phyloP scores from a whole-genome alignment of 2,329 filamentous ascomycete species.

The Trichophyton rubrum region DNA sequence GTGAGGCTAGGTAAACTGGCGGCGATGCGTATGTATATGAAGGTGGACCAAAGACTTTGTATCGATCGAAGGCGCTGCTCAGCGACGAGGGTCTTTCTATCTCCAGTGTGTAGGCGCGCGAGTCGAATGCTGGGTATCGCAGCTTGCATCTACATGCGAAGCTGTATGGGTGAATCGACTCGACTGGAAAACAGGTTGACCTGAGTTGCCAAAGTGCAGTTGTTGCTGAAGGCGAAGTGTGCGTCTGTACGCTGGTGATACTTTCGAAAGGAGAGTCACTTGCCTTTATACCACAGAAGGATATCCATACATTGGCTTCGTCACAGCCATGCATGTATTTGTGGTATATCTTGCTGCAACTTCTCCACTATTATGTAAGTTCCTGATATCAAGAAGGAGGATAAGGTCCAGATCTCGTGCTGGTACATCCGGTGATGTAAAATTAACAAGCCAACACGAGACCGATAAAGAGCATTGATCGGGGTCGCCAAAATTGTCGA shows the following conservation, averaged over 20 bases:
- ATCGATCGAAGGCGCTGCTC: not conserved
- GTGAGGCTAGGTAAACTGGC: not conserved
- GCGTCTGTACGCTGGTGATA: not conserved
- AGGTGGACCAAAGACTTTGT: not conserved
- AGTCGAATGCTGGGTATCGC: not conserved
- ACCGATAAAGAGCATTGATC: no score
- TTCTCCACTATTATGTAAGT: not conserved
- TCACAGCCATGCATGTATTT: conserved; percentile 52
- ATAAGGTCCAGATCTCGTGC: no score
- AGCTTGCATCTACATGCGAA: conserved; percentile 4
- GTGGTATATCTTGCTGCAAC: not conserved
- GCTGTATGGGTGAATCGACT: conserved; percentile 2
- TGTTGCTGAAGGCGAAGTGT: conserved; percentile 7
- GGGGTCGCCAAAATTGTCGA: no score
- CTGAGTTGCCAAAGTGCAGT: conserved; percentile 2
- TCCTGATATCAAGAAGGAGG: not conserved
- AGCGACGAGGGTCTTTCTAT: not conserved
- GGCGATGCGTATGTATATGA: not conserved
- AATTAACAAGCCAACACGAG: no score
- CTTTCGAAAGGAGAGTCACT: not conserved
- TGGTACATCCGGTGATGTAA: no score
- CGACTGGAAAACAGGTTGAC: not conserved
- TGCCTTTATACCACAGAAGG: conserved; percentile 44
- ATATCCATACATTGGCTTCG: conserved; percentile 61
- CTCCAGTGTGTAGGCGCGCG: not conserved